These are phyloP conservation scores for Boechera divaricarpa DNA, from an alignment of 345 rosid species.

Conservation along the genomic window DNA sequence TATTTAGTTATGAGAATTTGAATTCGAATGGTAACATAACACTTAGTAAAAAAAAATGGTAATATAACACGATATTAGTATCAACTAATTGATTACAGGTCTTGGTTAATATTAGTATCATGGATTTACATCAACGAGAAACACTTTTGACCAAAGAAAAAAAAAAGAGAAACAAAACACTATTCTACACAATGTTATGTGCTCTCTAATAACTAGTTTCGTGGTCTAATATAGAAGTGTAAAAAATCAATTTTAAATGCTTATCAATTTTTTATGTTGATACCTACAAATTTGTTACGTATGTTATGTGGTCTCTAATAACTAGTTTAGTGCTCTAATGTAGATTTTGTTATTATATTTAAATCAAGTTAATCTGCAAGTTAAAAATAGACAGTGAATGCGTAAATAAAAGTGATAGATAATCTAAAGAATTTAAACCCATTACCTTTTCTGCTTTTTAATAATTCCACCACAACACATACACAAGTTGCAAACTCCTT, in stretches of 20 bases:
- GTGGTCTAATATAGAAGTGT: not conserved
- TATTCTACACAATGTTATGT: not conserved
- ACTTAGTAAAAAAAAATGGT: not conserved
- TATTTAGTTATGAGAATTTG: not conserved
- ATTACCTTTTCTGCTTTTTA: conserved; percentile 32
- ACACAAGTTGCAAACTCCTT: conserved; percentile 46
- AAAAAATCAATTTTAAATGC: not conserved
- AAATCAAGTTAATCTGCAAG: not conserved
- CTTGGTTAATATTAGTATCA: not conserved
- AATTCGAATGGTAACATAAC: not conserved
- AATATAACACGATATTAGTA: not conserved
- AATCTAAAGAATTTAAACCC: conserved; percentile 43
- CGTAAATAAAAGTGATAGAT: conserved; percentile 15
- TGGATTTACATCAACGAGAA: not conserved
- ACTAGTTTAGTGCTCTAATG: conserved; percentile 1
- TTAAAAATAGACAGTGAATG: conserved; percentile 17
- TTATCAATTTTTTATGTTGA: not conserved
- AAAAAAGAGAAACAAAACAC: not conserved
- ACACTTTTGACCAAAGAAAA: not conserved
- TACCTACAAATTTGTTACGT: conserved; percentile 3
- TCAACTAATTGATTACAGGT: not conserved
- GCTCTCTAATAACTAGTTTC: not conserved
- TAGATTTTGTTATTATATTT: not conserved
- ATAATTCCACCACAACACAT: conserved; percentile 34
- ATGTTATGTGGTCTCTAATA: not conserved